Conservation (phyloP, 176 grass and related monocot genomes). For the Lolium perenne region DNA sequence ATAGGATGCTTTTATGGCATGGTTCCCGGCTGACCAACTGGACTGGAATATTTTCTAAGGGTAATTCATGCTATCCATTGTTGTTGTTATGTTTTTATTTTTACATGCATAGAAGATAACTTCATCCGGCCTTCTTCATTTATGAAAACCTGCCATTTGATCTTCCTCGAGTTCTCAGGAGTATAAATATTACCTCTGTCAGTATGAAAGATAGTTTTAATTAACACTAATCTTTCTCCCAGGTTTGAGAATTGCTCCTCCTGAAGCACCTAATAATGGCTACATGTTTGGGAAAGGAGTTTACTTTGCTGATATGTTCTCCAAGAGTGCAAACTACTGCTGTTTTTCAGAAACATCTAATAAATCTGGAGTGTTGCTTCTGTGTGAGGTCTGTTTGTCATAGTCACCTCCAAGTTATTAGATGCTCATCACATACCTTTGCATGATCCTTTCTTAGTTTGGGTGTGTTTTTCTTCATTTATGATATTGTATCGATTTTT, state of each 20-base stretch:
- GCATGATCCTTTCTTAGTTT: not conserved
- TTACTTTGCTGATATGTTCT: constrained; percentile 98
- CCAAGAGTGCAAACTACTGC: constrained; percentile 98
- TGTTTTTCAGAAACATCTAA: constrained; percentile 57
- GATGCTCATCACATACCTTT: not conserved
- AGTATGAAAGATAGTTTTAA: constrained; percentile 5
- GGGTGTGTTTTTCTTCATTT: too few relatives aligned
- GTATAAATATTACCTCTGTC: not conserved
- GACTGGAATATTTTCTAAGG: constrained; percentile 89
- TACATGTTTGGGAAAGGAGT: constrained; percentile 98
- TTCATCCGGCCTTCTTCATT: not conserved
- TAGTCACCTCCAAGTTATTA: constrained; percentile 1
- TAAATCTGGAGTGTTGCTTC: constrained; percentile 81
- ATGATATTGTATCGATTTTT: not conserved
- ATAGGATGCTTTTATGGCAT: constrained; percentile 99
- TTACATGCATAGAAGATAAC: constrained; percentile 2
- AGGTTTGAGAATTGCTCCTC: constrained; percentile 95
- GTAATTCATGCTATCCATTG: constrained; percentile 43
- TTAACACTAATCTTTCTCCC: constrained; percentile 24
- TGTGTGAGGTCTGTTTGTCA: constrained; percentile 70
- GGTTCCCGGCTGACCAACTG: constrained; percentile 92
- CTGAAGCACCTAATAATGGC: constrained; percentile 86
- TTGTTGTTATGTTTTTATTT: not conserved
- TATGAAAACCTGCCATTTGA: not conserved
- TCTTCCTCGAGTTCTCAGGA: not conserved